These are phyloP conservation scores for Fusarium torreyae DNA, from an alignment of 2,329 filamentous ascomycete genomes.

Conservation along the genomic window DNA sequence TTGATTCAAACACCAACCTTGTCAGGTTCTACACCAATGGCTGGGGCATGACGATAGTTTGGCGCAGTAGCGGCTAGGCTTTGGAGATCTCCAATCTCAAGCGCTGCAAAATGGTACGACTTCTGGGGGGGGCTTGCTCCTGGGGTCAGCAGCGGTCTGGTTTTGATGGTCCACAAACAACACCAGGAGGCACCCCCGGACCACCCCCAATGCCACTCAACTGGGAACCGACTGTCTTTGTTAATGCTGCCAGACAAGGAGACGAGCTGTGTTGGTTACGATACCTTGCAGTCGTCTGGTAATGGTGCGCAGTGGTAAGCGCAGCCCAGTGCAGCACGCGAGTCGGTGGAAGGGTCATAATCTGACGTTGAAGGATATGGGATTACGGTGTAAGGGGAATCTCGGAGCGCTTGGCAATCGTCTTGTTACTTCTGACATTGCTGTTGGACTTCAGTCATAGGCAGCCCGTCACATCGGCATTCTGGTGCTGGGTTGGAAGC, in stretches of 20 bases:
- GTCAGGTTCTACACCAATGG: slow-evolving; percentile 45
- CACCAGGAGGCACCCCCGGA: slow-evolving; percentile 38
- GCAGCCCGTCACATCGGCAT: slow-evolving; percentile 29
- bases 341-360: slow-evolving; percentile 17
- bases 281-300: slow-evolving; percentile 12
- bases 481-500: slow-evolving; percentile 28
- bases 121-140: slow-evolving; percentile 45
- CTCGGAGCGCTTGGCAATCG: slow-evolving; percentile 35
- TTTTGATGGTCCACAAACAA: slow-evolving; percentile 38
- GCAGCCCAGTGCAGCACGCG: slow-evolving; percentile 5
- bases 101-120: slow-evolving; percentile 50
- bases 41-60: slow-evolving; percentile 46
- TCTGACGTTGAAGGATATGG: slow-evolving; percentile 13
- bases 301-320: slow-evolving; percentile 10
- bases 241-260: slow-evolving; percentile 24
- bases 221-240: slow-evolving; percentile 33
- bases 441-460: slow-evolving; percentile 37
- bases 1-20: slow-evolving; percentile 35
- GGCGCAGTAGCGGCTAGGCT: slow-evolving; percentile 47
- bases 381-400: slow-evolving; percentile 9
- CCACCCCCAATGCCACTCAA: slow-evolving; percentile 43
- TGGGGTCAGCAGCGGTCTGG: slow-evolving; percentile 46
- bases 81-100: slow-evolving; percentile 52
- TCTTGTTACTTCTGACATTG: slow-evolving; percentile 36
- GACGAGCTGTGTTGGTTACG: slow-evolving; percentile 19